phyloP scores from a whole-genome alignment of 441 rosid genomes.

The Raphanus hybrid region DNA sequence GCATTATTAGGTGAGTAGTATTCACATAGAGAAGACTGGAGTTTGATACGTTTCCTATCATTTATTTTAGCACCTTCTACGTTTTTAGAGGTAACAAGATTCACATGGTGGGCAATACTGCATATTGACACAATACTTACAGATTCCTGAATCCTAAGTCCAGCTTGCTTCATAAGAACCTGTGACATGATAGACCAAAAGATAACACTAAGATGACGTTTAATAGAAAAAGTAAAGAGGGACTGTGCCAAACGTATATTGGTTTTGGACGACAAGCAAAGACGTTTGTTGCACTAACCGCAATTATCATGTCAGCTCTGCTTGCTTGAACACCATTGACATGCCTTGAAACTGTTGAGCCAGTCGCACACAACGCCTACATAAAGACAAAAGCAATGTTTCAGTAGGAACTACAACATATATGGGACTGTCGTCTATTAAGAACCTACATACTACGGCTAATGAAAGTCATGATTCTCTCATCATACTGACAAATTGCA shows the following conservation, averaged over 20 bases:
- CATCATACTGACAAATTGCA: slow-evolving; percentile 14
- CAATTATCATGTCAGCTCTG: slow-evolving; percentile 93
- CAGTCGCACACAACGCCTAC: slow-evolving; percentile 80
- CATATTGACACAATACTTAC: slow-evolving; percentile 47
- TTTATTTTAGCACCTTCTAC: background rate
- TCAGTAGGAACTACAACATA: slow-evolving; percentile 6
- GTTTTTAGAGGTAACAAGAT: slow-evolving; percentile 2
- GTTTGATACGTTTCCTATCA: background rate
- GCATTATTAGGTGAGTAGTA: background rate
- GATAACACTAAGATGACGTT: background rate
- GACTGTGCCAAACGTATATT: background rate
- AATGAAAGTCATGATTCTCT: slow-evolving; percentile 6
- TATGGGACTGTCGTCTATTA: background rate
- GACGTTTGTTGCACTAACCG: slow-evolving; percentile 55
- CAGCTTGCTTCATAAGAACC: slow-evolving; percentile 96
- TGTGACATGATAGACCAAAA: slow-evolving; percentile 37
- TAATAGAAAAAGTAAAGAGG: background rate
- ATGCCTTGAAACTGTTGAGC: slow-evolving; percentile 70
- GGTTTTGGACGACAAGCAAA: slow-evolving; percentile 1
- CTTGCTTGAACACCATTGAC: slow-evolving; percentile 76
- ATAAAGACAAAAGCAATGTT: slow-evolving; percentile 20
- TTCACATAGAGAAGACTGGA: background rate
- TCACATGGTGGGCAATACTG: slow-evolving; percentile 3
- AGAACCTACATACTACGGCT: slow-evolving; percentile 8
- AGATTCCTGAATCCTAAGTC: slow-evolving; percentile 78